These are phyloP conservation scores for Scortechinia acanthostroma DNA, from an alignment of 2,329 filamentous ascomycete species.

Conservation along the genomic window DNA sequence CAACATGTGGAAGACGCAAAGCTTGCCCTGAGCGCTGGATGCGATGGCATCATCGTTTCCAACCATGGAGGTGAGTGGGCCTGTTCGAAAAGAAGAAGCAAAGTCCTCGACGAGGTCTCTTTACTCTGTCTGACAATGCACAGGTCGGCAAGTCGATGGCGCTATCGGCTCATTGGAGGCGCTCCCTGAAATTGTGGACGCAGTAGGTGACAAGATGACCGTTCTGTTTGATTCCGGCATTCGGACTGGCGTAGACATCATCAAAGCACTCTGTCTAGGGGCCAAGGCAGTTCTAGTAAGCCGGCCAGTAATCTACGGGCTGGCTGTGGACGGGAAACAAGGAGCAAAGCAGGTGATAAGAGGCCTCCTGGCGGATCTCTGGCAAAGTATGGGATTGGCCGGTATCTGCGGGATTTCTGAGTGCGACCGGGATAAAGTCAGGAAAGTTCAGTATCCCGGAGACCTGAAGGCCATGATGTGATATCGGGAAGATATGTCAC, in stretches of 20 bases:
- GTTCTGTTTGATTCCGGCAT: conserved; percentile 56
- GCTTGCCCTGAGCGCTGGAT: conserved; percentile 30
- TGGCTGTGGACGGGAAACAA: conserved; percentile 42
- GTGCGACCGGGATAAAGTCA: conserved; percentile 19
- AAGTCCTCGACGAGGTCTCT: conserved; percentile 38
- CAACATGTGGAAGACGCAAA: conserved; percentile 38
- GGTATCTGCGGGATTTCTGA: conserved; percentile 31
- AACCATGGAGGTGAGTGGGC: conserved; percentile 47
- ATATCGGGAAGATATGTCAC: too few relatives aligned
- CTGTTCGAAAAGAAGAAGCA: too few relatives aligned
- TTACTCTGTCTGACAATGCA: conserved; percentile 17
- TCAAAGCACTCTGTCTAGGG: conserved; percentile 46
- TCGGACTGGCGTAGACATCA: conserved; percentile 43
- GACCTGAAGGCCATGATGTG: conserved; percentile 10
- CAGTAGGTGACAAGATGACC: conserved; percentile 48
- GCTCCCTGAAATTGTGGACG: conserved; percentile 52
- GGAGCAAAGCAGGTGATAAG: conserved; percentile 43
- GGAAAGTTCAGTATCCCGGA: conserved; percentile 22
- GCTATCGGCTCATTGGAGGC: conserved; percentile 44
- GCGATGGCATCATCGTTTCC: conserved; percentile 43
- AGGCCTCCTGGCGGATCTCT: conserved; percentile 40
- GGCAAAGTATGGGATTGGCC: conserved; percentile 44
- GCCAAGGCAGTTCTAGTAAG: conserved; percentile 50
- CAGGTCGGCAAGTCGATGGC: conserved; percentile 44
- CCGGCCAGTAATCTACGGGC: conserved; percentile 47